phyloP scores from a whole-genome alignment of 805 yeast genomes.

The Groenewaldozyma salmanticensis region DNA sequence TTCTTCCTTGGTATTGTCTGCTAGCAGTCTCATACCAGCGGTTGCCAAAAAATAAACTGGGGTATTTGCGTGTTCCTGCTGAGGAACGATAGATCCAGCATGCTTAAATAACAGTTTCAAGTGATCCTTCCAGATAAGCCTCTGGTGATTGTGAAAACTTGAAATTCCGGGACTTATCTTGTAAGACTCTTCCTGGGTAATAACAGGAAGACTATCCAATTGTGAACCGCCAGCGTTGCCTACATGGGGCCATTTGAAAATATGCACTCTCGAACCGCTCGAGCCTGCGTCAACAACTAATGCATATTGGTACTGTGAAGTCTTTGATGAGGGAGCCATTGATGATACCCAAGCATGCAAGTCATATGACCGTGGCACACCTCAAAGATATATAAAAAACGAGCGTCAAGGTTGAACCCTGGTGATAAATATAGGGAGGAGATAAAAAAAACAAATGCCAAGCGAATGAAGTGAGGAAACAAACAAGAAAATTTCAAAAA shows the following conservation, averaged over 20 bases:
- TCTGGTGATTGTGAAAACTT: conserved; percentile 34
- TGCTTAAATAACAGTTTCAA: conserved; percentile 52
- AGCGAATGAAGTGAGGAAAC: too few species aligned
- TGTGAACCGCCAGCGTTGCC: conserved; percentile 9
- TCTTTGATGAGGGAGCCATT: conserved; percentile 16
- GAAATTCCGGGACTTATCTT: conserved; percentile 85
- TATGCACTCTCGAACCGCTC: conserved; percentile 81
- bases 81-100: conserved; percentile 66
- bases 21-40: conserved; percentile 88
- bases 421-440: background rate
- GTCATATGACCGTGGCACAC: too few species aligned
- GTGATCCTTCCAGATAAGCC: conserved; percentile 60
- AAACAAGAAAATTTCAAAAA: too few species aligned
- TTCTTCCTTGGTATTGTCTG: conserved; percentile 39
- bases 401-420: background rate
- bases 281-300: conserved; percentile 94
- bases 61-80: conserved; percentile 47
- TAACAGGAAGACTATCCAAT: conserved; percentile 52
- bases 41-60: conserved; percentile 91
- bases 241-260: conserved; percentile 59
- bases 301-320: conserved; percentile 51
- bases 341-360: too few species aligned
- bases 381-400: background rate
- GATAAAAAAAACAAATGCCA: too few species aligned
- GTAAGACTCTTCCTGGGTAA: conserved; percentile 60